Conservation (phyloP, 1,139 yeast species). For the Groenewaldozyma sp. region DNA sequence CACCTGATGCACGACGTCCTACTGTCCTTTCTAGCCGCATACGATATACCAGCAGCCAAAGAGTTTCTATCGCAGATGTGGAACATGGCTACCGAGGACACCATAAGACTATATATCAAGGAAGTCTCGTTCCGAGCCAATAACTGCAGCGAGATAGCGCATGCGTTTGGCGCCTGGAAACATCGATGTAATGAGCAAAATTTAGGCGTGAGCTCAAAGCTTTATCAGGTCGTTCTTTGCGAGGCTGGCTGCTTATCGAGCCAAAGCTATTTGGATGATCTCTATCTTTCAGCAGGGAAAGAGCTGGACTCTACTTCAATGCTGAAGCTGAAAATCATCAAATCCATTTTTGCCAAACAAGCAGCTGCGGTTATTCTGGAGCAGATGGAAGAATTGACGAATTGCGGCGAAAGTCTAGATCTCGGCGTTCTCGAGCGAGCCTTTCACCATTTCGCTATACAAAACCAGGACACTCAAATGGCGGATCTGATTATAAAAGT, state of each 20-base stretch:
- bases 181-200: background rate
- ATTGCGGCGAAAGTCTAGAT: background rate
- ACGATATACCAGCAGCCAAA: constrained; percentile 17
- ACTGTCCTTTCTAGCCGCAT: constrained; percentile 14
- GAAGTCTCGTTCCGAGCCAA: constrained; percentile 14
- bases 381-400: background rate
- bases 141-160: constrained; percentile 14
- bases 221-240: background rate
- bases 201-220: background rate
- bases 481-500: background rate
- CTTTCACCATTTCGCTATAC: background rate
- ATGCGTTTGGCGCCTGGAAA: constrained; percentile 16
- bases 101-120: constrained; percentile 14
- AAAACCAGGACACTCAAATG: background rate
- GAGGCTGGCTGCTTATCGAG: background rate
- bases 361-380: too few species aligned
- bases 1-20: constrained; percentile 13
- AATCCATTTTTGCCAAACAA: background rate
- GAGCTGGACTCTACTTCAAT: background rate
- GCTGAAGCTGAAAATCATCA: background rate
- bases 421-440: background rate
- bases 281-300: background rate
- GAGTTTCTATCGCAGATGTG: constrained; percentile 18
- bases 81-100: constrained; percentile 11
- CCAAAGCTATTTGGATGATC: background rate